Base-by-base conservation (phyloP, 2,329 filamentous ascomycete species). In the Monilinia fructicola region DNA sequence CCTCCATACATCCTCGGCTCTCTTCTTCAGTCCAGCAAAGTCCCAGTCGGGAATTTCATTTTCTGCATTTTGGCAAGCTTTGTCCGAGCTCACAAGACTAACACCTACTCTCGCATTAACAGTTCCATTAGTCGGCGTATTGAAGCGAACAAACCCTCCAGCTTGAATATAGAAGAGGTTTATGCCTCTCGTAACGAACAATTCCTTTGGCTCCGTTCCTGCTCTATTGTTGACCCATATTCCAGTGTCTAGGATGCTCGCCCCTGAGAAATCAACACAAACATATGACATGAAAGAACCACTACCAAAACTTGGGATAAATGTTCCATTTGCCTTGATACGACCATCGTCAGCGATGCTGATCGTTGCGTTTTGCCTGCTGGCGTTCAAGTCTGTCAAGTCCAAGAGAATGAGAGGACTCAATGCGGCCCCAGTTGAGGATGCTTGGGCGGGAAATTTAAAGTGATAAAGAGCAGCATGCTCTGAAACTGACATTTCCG, bases 11-110 rank as follows among this genome's bases (percentile, higher is more conserved):
- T 78, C 73, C n/a, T 84, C 80, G 0, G 88, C 88, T 0, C 81
- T 80, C 1, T 74, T 71, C 4, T 82, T 79, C 0, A 87, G 81
- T 2, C 72, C 76, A 1, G 85, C 79, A 69, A 92, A 90, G 73
- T 90, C 83, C 85, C 1, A 87, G 87, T 83, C 76, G 0, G 90
- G 86, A 23, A 91, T 88, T 72, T 93, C 90, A 0, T 74, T 77
- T 74, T 91, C 87, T 0, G 86, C 90, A 74, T 89, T 90, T 14
- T 79, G 75, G 72, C 90, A 93, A 0, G 90, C 90, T 74, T 88
- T 83, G 0, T 84, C 80, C 2, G 80, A 78, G 74, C 85, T 89
- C 72, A 92, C 86, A 75, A 90, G 89, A 73, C 89, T 92, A 12
- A 90, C 79, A 0, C 89, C 89, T 12, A 90, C 86, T 46, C 90